Percentiles rank a stretch among this genome's conserved stretches.
phyloP scores from a whole-genome alignment of 2,329 filamentous ascomycete species.

The Fusarium chlamydosporum region DNA sequence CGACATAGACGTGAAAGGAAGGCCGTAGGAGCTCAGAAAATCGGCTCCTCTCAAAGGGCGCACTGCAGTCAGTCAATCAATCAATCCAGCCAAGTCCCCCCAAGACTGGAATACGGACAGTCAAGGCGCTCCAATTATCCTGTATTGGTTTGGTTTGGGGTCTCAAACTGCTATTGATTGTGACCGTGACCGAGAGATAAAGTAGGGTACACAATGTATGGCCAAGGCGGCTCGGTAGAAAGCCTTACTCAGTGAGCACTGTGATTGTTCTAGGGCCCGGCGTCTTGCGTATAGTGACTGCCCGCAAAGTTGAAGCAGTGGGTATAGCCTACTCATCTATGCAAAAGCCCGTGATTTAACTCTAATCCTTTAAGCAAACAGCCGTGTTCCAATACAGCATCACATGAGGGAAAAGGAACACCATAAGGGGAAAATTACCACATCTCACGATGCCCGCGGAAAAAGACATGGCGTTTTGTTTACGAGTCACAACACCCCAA shows the following conservation, averaged over 20 bases:
- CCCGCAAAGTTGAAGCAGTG: not conserved
- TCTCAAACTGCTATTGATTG: slow-evolving; percentile 1
- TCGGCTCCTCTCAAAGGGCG: slow-evolving; percentile 27
- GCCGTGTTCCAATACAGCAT: slow-evolving; percentile 3
- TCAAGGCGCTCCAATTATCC: slow-evolving; percentile 16
- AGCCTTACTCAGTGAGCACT: slow-evolving; percentile 9
- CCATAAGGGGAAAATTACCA: not conserved
- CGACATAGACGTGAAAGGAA: slow-evolving; percentile 5
- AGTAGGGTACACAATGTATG: not conserved
- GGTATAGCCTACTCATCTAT: not conserved
- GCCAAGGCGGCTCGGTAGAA: slow-evolving; percentile 10
- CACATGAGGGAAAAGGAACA: not conserved
- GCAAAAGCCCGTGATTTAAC: not conserved
- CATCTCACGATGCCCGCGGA: slow-evolving; percentile 19
- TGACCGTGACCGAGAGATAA: not conserved
- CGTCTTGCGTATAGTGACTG: slow-evolving; percentile 9
- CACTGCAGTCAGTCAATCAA: too few relatives aligned
- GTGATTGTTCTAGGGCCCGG: slow-evolving; percentile 1
- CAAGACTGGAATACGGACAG: slow-evolving; percentile 22
- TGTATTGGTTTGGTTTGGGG: slow-evolving; percentile 2
- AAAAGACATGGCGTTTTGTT: slow-evolving; percentile 4
- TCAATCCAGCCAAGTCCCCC: too few relatives aligned
- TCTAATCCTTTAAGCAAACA: not conserved
- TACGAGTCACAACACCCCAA: too few relatives aligned
- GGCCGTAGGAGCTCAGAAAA: slow-evolving; percentile 37